Evolutionary conservation across 2,329 filamentous ascomycete species (phyloP), one percentile per base, ranked within the genome.

Genomic region (Thielaviopsis euricoi): DNA sequence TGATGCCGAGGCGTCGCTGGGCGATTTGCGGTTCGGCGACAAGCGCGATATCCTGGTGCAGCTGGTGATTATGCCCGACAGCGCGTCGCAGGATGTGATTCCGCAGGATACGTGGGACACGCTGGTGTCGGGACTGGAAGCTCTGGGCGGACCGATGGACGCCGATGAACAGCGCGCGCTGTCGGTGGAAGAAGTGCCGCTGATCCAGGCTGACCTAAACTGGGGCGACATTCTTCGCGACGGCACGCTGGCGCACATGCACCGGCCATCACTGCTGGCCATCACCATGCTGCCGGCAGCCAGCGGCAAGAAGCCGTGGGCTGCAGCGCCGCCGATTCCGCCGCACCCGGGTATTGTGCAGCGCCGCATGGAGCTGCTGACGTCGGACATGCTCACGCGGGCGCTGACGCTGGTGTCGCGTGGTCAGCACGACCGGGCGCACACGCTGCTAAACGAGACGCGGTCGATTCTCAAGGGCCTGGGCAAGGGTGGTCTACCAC

Each of bases 41-140:
- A 98, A 97, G 77, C 71, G 78, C 68, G 93, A 97, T 68, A 86
- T 98, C 60, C 77, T 98, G 4, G 90, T 98, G 3, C 93, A 98
- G 70, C 79, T 98, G 6, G 88, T 90, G 29, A 95, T 98, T 63
- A 77, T 88, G 37, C 89, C 93, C 0, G 93, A 98, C 68, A 93
- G 81, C 62, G 77, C 85, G 1, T 81, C 80, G 0, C 86, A 89
- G 61, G 93, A 98, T 62, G 83, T 88, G 65, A 76, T 94, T 48
- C 90, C 90, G 6, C 87, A 95, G 66, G 93, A 98, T 67, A 85
- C 90, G 0, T 98, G 93, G 93, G 93, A 97, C 71, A 93, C 88
- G 54, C 91, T 98, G 61, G 89, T 98, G 21, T 97, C 93, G 5
- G 91, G 91, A 0, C 73, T 98, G 12, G 93, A 98, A 71, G 93